Conservation (phyloP, 306 rosid species). For the Vigna radiata region DNA sequence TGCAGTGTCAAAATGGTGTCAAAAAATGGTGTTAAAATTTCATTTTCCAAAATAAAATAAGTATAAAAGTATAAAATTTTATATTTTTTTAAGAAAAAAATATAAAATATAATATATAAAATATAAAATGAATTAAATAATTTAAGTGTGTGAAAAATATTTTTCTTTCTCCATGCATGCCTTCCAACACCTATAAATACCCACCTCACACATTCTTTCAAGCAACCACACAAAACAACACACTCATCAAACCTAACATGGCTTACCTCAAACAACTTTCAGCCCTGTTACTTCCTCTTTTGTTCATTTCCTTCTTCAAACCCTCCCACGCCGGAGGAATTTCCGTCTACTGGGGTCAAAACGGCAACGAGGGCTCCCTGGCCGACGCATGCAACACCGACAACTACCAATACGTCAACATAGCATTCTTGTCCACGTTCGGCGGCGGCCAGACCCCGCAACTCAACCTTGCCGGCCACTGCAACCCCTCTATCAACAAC, state of each 20-base stretch:
- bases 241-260: slow-evolving; percentile 38
- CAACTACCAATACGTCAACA: background rate
- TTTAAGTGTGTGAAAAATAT: no score
- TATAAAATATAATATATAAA: no score
- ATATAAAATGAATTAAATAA: no score
- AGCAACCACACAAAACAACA: background rate
- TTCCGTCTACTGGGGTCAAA: slow-evolving; percentile 41
- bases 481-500: slow-evolving; percentile 35
- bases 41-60: no score
- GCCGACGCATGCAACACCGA: background rate
- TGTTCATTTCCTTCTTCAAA: slow-evolving; percentile 42
- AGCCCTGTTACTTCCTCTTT: slow-evolving; percentile 17
- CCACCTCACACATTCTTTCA: background rate
- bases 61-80: no score
- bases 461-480: slow-evolving; percentile 50
- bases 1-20: no score
- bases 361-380: background rate
- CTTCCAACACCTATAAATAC: slow-evolving; percentile 39
- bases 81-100: no score
- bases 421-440: slow-evolving; percentile 39
- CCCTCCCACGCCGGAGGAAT: slow-evolving; percentile 40
- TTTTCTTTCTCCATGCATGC: background rate
- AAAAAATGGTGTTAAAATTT: no score
- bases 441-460: slow-evolving; percentile 52
- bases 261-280: slow-evolving; percentile 44